phyloP scores from a whole-genome alignment of 371 early-diverging fungal species.

The Polyrhizophydium stewartii region DNA sequence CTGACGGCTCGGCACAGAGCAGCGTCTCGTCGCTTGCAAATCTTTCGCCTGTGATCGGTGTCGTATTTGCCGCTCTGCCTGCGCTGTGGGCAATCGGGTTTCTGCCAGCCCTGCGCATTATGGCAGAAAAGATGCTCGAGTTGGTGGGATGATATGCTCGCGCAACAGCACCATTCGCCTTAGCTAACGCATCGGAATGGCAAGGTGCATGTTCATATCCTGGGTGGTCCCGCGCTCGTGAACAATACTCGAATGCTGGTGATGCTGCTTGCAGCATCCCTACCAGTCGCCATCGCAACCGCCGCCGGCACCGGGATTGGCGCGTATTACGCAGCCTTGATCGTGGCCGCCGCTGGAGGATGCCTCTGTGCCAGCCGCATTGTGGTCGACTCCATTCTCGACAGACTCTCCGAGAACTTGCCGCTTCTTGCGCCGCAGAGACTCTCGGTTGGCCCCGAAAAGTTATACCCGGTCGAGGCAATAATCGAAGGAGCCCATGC shows the following conservation, averaged over 20 bases:
- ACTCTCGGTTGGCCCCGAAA: too few relatives aligned
- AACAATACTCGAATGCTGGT: neutral
- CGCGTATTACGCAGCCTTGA: neutral
- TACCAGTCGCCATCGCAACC: constrained; percentile 6
- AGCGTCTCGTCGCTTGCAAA: too few relatives aligned
- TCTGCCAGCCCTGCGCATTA: constrained; percentile 3
- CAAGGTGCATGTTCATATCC: constrained; percentile 10
- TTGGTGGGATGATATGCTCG: neutral
- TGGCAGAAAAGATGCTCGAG: constrained; percentile 6
- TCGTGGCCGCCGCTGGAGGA: constrained; percentile 5
- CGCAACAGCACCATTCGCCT: neutral
- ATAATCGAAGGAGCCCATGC: neutral
- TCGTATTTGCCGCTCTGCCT: constrained; percentile 11
- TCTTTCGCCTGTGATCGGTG: constrained; percentile 6
- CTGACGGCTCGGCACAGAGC: too few relatives aligned
- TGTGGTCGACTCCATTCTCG: constrained; percentile 3
- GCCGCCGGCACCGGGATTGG: neutral
- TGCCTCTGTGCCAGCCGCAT: constrained; percentile 11
- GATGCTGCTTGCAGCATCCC: neutral
- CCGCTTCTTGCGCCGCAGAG: too few relatives aligned
- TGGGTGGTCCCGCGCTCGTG: constrained; percentile 9
- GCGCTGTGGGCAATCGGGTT: constrained; percentile 17
- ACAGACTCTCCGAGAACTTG: too few relatives aligned
- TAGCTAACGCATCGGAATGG: neutral
- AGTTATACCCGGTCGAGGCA: too few relatives aligned